Evolutionary conservation across 192 early-diverging fungal species (phyloP).

Genomic region (Entomortierella parvispora): DNA sequence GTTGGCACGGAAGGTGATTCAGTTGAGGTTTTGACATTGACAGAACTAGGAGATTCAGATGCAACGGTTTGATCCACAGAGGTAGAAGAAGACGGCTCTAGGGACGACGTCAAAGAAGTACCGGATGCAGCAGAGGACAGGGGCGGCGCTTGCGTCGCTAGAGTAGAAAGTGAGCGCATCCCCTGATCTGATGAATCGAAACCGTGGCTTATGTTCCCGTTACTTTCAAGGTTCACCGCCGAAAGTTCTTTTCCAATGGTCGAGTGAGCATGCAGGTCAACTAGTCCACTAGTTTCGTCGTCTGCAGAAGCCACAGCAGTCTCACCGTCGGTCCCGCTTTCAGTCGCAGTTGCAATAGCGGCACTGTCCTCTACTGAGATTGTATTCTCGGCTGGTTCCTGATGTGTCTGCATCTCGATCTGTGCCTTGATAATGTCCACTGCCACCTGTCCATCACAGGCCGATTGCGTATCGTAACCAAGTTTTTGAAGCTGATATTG

Average conservation of each 20-base stretch:
- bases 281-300: not conserved
- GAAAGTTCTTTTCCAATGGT: conserved; percentile 5
- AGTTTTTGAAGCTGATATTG: conserved; percentile 64
- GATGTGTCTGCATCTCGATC: conserved; percentile 11
- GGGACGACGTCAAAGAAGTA: too few relatives aligned
- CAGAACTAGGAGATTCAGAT: too few relatives aligned
- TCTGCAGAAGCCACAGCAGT: not conserved
- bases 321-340: not conserved
- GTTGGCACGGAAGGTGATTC: too few relatives aligned
- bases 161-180: not conserved
- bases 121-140: conserved; percentile 2
- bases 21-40: too few relatives aligned
- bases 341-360: too few relatives aligned
- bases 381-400: not conserved
- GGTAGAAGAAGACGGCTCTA: too few relatives aligned
- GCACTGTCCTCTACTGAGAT: too few relatives aligned
- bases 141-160: not conserved
- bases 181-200: conserved; percentile 21
- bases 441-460: conserved; percentile 67
- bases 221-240: conserved; percentile 13
- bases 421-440: conserved; percentile 54
- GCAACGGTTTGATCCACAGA: too few relatives aligned
- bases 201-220: conserved; percentile 22
- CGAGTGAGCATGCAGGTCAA: not conserved
- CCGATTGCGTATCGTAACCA: conserved; percentile 57